phyloP scores from a whole-genome alignment of 164 flowering plant species.

The Vitis labrusca region DNA sequence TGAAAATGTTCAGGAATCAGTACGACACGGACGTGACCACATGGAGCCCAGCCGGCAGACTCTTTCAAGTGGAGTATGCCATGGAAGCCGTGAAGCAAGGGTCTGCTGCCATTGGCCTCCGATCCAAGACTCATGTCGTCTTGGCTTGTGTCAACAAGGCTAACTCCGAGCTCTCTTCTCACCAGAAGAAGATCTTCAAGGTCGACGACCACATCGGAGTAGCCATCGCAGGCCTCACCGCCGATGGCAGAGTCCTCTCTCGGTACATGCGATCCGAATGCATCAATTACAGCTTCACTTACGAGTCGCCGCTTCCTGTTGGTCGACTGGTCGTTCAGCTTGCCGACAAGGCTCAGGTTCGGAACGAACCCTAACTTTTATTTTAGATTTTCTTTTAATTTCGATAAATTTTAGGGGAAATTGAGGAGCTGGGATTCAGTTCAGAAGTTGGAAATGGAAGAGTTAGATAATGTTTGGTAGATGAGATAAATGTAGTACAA shows the following conservation, averaged over 20 bases:
- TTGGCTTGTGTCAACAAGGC: slow-evolving; percentile 91
- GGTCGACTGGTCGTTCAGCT: slow-evolving; percentile 93
- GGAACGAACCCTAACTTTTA: not conserved
- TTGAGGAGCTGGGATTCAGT: too few species aligned
- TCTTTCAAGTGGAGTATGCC: slow-evolving; percentile 96
- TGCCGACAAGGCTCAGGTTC: slow-evolving; percentile 97
- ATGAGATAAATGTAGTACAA: too few species aligned
- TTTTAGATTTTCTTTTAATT: not conserved
- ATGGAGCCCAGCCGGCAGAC: slow-evolving; percentile 87
- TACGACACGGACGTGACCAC: slow-evolving; percentile 93
- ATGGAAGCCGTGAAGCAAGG: slow-evolving; percentile 99
- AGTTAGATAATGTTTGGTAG: too few species aligned
- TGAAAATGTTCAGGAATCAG: slow-evolving; percentile 77
- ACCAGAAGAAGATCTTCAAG: slow-evolving; percentile 98
- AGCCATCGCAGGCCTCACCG: slow-evolving; percentile 95
- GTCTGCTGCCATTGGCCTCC: slow-evolving; percentile 92
- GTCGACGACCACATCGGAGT: slow-evolving; percentile 92
- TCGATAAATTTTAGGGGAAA: not conserved
- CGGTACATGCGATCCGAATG: slow-evolving; percentile 85
- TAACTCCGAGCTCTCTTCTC: slow-evolving; percentile 84
- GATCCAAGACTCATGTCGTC: slow-evolving; percentile 89
- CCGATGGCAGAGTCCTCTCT: slow-evolving; percentile 92
- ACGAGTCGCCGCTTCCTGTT: slow-evolving; percentile 87
- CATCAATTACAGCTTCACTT: slow-evolving; percentile 70
- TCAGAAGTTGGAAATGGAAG: too few species aligned